A percentile compares a stretch with the other conserved stretches of the same genome.
Conservation (phyloP, 495 filamentous ascomycete genomes). For the Xylaria acuta region DNA sequence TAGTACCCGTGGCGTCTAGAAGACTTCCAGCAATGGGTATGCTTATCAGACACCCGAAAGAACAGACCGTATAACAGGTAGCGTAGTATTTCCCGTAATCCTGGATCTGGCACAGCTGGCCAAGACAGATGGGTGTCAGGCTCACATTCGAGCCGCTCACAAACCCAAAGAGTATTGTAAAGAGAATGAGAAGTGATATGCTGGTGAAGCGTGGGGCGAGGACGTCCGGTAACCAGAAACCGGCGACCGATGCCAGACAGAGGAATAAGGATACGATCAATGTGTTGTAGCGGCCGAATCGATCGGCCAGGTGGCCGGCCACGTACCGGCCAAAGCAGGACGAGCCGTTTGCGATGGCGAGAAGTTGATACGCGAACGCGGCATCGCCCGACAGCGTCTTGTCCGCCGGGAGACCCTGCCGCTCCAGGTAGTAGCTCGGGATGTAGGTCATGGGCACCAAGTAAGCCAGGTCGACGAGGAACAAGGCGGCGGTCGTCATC, state of each 20-base stretch:
- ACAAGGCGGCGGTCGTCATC: slow-evolving; percentile 37
- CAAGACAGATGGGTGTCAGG: slow-evolving; percentile 86
- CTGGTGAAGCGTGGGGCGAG: slow-evolving; percentile 52
- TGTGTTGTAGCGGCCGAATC: slow-evolving; percentile 56
- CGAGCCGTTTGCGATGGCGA: slow-evolving; percentile 62
- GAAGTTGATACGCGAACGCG: slow-evolving; percentile 66
- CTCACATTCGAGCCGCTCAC: slow-evolving; percentile 84
- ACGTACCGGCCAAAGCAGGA: slow-evolving; percentile 71
- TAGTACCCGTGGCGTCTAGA: slow-evolving; percentile 49
- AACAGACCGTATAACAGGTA: slow-evolving; percentile 86
- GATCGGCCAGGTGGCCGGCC: slow-evolving; percentile 73
- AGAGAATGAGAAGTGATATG: slow-evolving; percentile 69
- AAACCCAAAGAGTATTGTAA: slow-evolving; percentile 82
- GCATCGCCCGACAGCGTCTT: slow-evolving; percentile 40
- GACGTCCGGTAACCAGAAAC: slow-evolving; percentile 73
- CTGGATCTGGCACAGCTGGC: slow-evolving; percentile 85
- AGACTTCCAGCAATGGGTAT: slow-evolving; percentile 87
- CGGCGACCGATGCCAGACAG: slow-evolving; percentile 72
- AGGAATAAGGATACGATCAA: slow-evolving; percentile 62
- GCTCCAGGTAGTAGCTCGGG: slow-evolving; percentile 33
- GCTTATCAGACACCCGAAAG: slow-evolving; percentile 85
- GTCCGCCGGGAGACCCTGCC: slow-evolving; percentile 46
- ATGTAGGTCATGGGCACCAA: slow-evolving; percentile 49
- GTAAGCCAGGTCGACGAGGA: slow-evolving; percentile 31
- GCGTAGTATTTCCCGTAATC: slow-evolving; percentile 86